Evolutionary conservation across 371 early-diverging fungal species (phyloP), one percentile per base, ranked within the genome.

Genomic region (Mucor racemosus): DNA sequence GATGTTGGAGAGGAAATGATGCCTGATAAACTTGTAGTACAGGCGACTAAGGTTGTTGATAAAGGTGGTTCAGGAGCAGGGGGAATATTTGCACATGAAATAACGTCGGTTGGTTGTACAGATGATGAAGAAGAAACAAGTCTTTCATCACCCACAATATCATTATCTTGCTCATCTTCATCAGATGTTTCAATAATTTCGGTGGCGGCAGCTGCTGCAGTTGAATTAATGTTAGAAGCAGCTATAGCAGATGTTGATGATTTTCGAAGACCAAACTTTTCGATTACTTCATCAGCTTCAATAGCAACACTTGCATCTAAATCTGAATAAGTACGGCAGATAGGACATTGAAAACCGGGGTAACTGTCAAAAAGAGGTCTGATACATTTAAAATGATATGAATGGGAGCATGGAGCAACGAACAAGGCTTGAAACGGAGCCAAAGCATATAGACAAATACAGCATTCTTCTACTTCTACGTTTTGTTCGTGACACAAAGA

Each of bases 311-410:
- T 88, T 19, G 93, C 96, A 53, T 93, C 92, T 36, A 97, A 80
- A 78, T 97, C 95, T 4, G 97, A 96, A 63, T 93, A 96, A 33
- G 95, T 93, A 50, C 98, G 90, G 72, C 97, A 97, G 44, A 97
- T 86, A 36, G 97, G 97, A 75, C 97, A 97, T 67, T 90, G 91
- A 76, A 97, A 96, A 65, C 93, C 92, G 13, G 94, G 87, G 58
- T 87, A 85, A 58, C 82, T 81, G 54, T 87, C 80, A 62, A 96
- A 79, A 35, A 96, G 79, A 3, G 92, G 88, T 53, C 89, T 85
- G 60, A 96, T 92, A 75, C 97, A 97, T 79, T 96, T 96, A 82
- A 91, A 97, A 73, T 97, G 97, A 79, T 92, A 97, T 67, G 93
- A 91, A 74, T 97, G 97, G 10, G 95, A 95, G 72, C 97, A 97